phyloP scores from a whole-genome alignment of 2,329 filamentous ascomycete species.

The Xylariaceae sp. region DNA sequence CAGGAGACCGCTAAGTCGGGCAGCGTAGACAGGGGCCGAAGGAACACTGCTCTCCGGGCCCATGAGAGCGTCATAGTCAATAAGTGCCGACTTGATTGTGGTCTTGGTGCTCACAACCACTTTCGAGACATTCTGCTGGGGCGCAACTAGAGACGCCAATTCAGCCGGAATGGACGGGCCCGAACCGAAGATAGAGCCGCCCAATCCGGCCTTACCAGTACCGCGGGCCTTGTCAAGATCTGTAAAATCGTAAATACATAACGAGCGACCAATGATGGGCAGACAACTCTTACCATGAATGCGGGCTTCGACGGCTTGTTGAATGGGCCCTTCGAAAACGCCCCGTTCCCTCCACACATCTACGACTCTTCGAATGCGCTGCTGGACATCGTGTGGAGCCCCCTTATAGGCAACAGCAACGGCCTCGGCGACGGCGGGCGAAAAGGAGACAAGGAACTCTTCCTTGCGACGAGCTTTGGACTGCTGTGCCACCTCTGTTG shows the following conservation, averaged over 20 bases:
- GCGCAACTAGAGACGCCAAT: conserved; percentile 66
- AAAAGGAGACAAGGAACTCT: conserved; percentile 88
- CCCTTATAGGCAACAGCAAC: conserved; percentile 86
- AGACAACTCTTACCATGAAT: conserved; percentile 61
- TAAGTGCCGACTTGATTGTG: conserved; percentile 63
- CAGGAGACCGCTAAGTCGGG: conserved; percentile 80
- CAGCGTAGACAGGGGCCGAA: conserved; percentile 84
- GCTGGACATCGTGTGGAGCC: conserved; percentile 76
- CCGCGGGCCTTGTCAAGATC: conserved; percentile 59
- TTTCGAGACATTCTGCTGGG: conserved; percentile 70
- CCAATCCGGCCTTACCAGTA: conserved; percentile 46
- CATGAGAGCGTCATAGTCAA: conserved; percentile 79
- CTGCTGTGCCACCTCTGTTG: conserved; percentile 85
- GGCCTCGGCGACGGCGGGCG: conserved; percentile 89
- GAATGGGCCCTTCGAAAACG: conserved; percentile 78
- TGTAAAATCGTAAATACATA: conserved; percentile 30
- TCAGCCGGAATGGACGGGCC: conserved; percentile 65
- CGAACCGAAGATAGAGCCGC: conserved; percentile 62
- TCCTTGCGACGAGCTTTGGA: conserved; percentile 88
- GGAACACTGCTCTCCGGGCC: conserved; percentile 64
- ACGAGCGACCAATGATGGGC: background rate
- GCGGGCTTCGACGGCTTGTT: conserved; percentile 72
- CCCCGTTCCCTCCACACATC: conserved; percentile 87
- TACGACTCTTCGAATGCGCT: conserved; percentile 80
- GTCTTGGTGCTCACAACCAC: conserved; percentile 62